A percentile compares a stretch with the other conserved stretches of the same genome.
These are phyloP conservation scores for Senecio squalidus DNA, from an alignment of 140 eudicot species.

Conservation along the genomic window DNA sequence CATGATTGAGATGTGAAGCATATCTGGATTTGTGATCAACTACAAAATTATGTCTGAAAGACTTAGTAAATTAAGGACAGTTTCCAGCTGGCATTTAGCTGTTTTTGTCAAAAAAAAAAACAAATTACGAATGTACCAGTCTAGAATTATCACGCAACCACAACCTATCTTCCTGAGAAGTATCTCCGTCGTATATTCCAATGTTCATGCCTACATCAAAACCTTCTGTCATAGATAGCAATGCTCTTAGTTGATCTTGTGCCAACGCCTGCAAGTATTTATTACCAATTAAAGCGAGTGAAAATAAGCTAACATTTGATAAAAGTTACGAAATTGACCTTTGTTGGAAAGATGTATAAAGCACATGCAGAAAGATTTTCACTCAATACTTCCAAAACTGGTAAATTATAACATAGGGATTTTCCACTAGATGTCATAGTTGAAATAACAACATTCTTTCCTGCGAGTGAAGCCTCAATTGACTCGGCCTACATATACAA, in stretches of 20 bases:
- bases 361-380: slow-evolving; percentile 76
- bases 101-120: background rate
- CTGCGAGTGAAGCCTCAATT: slow-evolving; percentile 75
- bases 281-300: background rate
- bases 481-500: slow-evolving; percentile 59
- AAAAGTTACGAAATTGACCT: slow-evolving; percentile 41
- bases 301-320: background rate
- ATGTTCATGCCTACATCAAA: slow-evolving; percentile 51
- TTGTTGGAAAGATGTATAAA: slow-evolving; percentile 87
- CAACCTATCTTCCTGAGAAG: slow-evolving; percentile 68
- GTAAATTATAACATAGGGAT: slow-evolving; percentile 92
- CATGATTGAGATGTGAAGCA: slow-evolving; percentile 89
- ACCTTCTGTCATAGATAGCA: slow-evolving; percentile 48
- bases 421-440: slow-evolving; percentile 99
- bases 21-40: slow-evolving; percentile 97
- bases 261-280: slow-evolving; percentile 82
- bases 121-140: slow-evolving; percentile 37
- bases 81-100: background rate
- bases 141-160: slow-evolving; percentile 85
- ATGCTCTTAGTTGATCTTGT: slow-evolving; percentile 87
- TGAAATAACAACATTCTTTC: slow-evolving; percentile 78
- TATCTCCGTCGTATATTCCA: slow-evolving; percentile 93
- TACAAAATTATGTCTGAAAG: slow-evolving; percentile 36
- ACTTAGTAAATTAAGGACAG: slow-evolving; percentile 4
- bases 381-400: slow-evolving; percentile 75